phyloP scores from a whole-genome alignment of 306 rosid genomes.

The Gillenia trifoliata region DNA sequence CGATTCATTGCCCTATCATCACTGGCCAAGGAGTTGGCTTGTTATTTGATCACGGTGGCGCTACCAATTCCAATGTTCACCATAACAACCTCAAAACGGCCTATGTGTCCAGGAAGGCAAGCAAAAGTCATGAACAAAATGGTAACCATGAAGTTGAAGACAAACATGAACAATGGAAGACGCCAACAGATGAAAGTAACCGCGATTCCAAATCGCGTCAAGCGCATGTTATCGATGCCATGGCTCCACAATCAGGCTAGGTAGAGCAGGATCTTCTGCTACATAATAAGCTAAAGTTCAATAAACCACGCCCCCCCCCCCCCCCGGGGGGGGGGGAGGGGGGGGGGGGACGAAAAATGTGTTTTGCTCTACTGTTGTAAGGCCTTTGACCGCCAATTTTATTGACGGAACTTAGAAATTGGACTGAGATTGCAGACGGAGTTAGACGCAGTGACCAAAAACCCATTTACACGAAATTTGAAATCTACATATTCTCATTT shows the following conservation, averaged over 20 bases:
- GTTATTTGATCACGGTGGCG: no score
- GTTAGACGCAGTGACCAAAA: no score
- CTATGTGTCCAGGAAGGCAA: neutral
- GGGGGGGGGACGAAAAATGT: no score
- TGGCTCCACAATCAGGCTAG: neutral
- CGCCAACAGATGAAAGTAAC: slow-evolving; percentile 1
- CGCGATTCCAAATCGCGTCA: neutral
- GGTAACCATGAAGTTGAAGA: neutral
- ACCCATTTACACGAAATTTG: no score
- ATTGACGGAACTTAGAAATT: no score
- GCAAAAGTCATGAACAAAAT: neutral
- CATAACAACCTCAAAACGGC: neutral
- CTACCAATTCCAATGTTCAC: neutral
- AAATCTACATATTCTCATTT: no score
- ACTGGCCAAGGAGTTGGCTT: slow-evolving; percentile 14
- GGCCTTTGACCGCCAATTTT: no score
- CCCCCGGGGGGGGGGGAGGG: no score
- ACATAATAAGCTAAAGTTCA: neutral
- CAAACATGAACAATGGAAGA: neutral
- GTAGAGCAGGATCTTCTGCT: neutral
- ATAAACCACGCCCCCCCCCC: no score
- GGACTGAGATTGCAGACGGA: no score
- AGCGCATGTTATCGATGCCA: no score
- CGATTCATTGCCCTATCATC: slow-evolving; percentile 9
- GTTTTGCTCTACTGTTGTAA: no score